Evolutionary conservation across 2,329 filamentous ascomycete genomes (phyloP).

Genomic region (Phaeosphaeriaceae sp.): DNA sequence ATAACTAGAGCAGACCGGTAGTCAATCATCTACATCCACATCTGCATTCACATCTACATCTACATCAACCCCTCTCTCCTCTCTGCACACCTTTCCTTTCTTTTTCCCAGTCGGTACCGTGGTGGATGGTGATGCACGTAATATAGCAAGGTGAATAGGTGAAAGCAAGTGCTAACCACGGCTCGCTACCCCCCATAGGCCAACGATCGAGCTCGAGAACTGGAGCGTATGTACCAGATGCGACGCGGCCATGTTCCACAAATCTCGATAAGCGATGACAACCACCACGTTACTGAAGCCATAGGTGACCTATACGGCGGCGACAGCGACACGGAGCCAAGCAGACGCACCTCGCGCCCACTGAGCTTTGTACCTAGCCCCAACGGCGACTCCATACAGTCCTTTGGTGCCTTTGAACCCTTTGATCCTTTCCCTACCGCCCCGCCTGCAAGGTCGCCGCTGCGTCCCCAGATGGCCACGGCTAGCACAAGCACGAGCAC

Average conservation of each 20-base stretch:
- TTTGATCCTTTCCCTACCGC: conserved; percentile 42
- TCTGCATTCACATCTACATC: neutral
- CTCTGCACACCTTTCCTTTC: too few relatives aligned
- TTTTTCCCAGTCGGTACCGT: neutral
- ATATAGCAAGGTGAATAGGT: neutral
- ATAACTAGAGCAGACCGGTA: too few relatives aligned
- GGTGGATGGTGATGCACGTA: neutral
- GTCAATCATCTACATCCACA: neutral
- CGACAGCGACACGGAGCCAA: conserved; percentile 66
- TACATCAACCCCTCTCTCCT: too few relatives aligned
- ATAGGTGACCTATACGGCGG: conserved; percentile 91
- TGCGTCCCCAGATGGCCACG: conserved; percentile 39
- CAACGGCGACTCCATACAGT: conserved; percentile 57
- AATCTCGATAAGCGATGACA: conserved; percentile 81
- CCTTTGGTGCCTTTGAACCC: conserved; percentile 30
- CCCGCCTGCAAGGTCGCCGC: conserved; percentile 53
- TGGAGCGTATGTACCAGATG: conserved; percentile 57
- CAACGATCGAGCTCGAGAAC: conserved; percentile 52
- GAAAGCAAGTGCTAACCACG: conserved; percentile 34
- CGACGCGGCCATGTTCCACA: conserved; percentile 65
- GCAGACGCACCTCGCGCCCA: conserved; percentile 66
- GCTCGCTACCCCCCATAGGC: conserved; percentile 36
- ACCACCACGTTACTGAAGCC: conserved; percentile 91
- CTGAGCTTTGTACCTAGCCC: conserved; percentile 74
- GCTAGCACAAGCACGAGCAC: conserved; percentile 4